These are phyloP conservation scores for Penicillium longicatenatum DNA, from an alignment of 495 filamentous ascomycete species.

Conservation along the genomic window DNA sequence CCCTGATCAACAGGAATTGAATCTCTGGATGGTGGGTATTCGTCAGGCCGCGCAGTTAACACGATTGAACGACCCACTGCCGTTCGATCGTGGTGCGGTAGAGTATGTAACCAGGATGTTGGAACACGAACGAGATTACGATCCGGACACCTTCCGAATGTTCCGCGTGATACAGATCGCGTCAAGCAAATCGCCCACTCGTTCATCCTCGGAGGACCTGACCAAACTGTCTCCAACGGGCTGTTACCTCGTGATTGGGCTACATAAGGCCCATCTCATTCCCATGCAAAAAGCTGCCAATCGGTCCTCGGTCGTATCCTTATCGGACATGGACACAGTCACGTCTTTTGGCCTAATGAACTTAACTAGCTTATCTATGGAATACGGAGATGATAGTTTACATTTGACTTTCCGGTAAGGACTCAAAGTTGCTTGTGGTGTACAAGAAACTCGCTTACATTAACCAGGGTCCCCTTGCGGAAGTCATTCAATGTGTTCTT, in stretches of 20 bases:
- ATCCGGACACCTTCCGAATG: conserved; percentile 70
- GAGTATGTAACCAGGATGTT: conserved; percentile 66
- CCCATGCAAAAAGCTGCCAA: conserved; percentile 64
- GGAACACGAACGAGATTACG: conserved; percentile 69
- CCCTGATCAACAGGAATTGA: conserved; percentile 68
- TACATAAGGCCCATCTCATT: conserved; percentile 79
- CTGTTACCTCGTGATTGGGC: conserved; percentile 84
- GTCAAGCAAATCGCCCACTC: conserved; percentile 55
- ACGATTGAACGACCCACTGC: conserved; percentile 52
- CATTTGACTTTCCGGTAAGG: conserved; percentile 78
- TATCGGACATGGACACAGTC: conserved; percentile 49
- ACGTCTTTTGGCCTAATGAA: conserved; percentile 74
- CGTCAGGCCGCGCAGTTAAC: conserved; percentile 59
- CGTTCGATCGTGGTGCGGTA: conserved; percentile 60
- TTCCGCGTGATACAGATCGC: conserved; percentile 82
- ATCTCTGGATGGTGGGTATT: conserved; percentile 74
- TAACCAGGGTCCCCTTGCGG: conserved; percentile 62
- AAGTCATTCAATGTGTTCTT: conserved; percentile 66
- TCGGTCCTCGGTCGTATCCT: conserved; percentile 56
- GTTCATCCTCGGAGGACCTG: conserved; percentile 75
- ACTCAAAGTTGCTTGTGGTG: neutral
- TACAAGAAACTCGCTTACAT: neutral
- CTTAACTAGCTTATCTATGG: conserved; percentile 66
- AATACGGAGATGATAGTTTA: conserved; percentile 79
- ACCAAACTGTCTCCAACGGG: conserved; percentile 70